Percentiles rank a stretch among this genome's conserved stretches.
These are phyloP conservation scores for Polytrichum formosum DNA, from an alignment of 225 moss, liverwort and hornwort species.

Conservation along the genomic window DNA sequence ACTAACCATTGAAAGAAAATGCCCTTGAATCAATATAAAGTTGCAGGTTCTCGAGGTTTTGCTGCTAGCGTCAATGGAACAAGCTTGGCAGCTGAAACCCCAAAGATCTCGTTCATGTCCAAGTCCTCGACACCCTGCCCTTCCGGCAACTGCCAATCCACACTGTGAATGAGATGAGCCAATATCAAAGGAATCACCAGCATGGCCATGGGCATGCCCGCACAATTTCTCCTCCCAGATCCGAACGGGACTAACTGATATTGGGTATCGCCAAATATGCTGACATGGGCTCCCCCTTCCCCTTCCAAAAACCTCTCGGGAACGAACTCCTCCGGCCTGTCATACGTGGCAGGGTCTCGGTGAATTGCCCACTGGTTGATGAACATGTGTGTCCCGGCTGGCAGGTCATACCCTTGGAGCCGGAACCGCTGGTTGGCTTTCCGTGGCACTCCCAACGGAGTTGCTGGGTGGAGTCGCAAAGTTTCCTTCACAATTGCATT, in stretches of 20 bases:
- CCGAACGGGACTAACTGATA: slow-evolving; percentile 66
- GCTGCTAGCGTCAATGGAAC: slow-evolving; percentile 28
- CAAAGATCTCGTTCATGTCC: slow-evolving; percentile 48
- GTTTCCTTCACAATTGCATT: slow-evolving; percentile 62
- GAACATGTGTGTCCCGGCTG: slow-evolving; percentile 55
- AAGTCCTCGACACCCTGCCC: slow-evolving; percentile 36
- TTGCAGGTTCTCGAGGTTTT: slow-evolving; percentile 29
- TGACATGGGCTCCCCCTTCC: slow-evolving; percentile 15
- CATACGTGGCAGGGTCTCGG: slow-evolving; percentile 53
- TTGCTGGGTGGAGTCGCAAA: slow-evolving; percentile 71
- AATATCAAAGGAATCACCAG: slow-evolving; percentile 38
- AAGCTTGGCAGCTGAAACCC: slow-evolving; percentile 18
- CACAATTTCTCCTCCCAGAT: slow-evolving; percentile 57
- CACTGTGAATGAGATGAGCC: slow-evolving; percentile 52
- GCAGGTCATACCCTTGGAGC: slow-evolving; percentile 51
- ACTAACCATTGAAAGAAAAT: no score
- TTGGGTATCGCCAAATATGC: slow-evolving; percentile 35
- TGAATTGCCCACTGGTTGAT: slow-evolving; percentile 60
- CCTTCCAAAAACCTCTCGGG: slow-evolving; percentile 59
- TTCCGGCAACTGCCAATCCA: slow-evolving; percentile 41
- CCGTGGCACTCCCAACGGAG: slow-evolving; percentile 47
- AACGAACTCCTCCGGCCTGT: slow-evolving; percentile 45
- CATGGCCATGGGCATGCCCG: slow-evolving; percentile 50
- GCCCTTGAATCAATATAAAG: slow-evolving; percentile 26
- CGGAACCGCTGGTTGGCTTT: slow-evolving; percentile 38